Percentiles rank a stretch among this genome's conserved stretches.
phyloP scores from a whole-genome alignment of 345 rosid genomes.

The Litchi chinensis region DNA sequence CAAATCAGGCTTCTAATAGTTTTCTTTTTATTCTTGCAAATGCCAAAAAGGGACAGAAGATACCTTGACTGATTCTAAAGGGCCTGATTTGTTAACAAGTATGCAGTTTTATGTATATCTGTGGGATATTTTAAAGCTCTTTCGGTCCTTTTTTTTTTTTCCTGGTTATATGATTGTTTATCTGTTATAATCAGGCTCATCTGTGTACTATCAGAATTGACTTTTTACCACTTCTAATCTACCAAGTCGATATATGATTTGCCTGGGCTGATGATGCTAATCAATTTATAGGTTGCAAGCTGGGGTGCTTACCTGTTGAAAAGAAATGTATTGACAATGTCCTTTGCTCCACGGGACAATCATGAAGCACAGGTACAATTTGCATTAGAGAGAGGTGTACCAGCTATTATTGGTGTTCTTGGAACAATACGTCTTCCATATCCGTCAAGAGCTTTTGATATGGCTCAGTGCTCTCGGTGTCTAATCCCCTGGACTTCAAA shows the following conservation, averaged over 20 bases:
- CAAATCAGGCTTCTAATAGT: background rate
- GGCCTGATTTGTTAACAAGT: background rate
- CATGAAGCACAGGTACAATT: constrained; percentile 99
- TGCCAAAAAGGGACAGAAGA: background rate
- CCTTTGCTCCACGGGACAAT: constrained; percentile 94
- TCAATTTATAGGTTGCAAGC: constrained; percentile 75
- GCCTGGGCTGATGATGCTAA: constrained; percentile 15
- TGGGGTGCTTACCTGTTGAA: constrained; percentile 97
- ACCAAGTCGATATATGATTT: constrained; percentile 8
- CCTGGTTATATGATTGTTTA: background rate
- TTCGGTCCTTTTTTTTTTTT: background rate
- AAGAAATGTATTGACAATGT: constrained; percentile 87
- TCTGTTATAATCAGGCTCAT: background rate
- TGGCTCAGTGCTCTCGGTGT: constrained; percentile 99
- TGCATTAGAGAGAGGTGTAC: constrained; percentile 98
- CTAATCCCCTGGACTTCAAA: constrained; percentile 90
- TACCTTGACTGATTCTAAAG: background rate
- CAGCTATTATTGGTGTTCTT: constrained; percentile 90
- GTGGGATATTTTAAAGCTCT: background rate
- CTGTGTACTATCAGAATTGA: background rate
- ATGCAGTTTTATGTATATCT: background rate
- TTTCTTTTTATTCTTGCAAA: background rate
- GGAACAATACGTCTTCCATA: constrained; percentile 85
- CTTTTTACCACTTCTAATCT: background rate
- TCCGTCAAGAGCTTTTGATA: constrained; percentile 93